These are phyloP conservation scores for Komagataella populi DNA, from an alignment of 805 yeast species.

Conservation along the genomic window DNA sequence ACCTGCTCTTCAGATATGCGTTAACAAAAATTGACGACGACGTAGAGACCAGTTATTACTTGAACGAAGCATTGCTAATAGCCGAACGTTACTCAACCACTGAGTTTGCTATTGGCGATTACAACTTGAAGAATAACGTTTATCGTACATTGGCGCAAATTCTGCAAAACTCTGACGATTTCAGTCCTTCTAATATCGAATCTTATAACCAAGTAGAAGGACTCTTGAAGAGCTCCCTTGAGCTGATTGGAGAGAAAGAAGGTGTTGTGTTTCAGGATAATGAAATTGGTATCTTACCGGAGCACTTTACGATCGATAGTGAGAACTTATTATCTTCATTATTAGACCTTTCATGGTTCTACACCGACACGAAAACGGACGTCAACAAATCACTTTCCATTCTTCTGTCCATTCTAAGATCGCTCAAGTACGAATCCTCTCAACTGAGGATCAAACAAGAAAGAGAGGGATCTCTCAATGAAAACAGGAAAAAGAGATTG, in stretches of 20 bases:
- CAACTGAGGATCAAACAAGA: slow-evolving; percentile 6
- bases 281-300: not conserved
- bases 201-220: not conserved
- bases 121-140: slow-evolving; percentile 17
- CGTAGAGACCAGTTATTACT: slow-evolving; percentile 10
- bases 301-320: not conserved
- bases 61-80: slow-evolving; percentile 17
- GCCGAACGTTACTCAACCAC: slow-evolving; percentile 11
- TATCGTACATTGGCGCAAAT: slow-evolving; percentile 19
- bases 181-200: not conserved
- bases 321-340: slow-evolving; percentile 15
- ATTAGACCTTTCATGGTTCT: slow-evolving; percentile 16
- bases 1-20: slow-evolving; percentile 25
- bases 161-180: not conserved
- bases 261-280: not conserved
- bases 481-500: slow-evolving; percentile 11
- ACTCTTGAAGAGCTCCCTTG: not conserved
- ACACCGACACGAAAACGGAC: slow-evolving; percentile 12
- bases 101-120: slow-evolving; percentile 9
- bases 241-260: not conserved
- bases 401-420: slow-evolving; percentile 17
- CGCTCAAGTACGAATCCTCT: slow-evolving; percentile 14
- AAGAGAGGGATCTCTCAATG: slow-evolving; percentile 5
- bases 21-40: slow-evolving; percentile 17
- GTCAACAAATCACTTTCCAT: slow-evolving; percentile 19